phyloP scores from a whole-genome alignment of 2,329 filamentous ascomycete genomes.

The Orbilia brochopaga region DNA sequence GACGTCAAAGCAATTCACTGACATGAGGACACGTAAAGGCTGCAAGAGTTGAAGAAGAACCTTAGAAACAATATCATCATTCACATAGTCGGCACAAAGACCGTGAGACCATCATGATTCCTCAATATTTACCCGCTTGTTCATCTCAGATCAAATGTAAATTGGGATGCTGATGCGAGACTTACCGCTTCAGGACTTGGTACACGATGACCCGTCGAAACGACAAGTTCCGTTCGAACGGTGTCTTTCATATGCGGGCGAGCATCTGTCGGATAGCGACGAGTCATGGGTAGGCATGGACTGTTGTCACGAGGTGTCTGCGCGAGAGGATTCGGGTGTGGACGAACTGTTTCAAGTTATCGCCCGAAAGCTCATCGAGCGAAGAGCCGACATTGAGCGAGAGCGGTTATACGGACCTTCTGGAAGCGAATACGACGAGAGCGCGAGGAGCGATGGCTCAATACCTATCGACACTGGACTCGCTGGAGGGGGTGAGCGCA shows the following conservation, averaged over 20 bases:
- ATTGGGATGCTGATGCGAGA: neutral
- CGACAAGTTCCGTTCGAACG: slow-evolving; percentile 91
- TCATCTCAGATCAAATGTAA: slow-evolving; percentile 2
- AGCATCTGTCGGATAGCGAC: slow-evolving; percentile 60
- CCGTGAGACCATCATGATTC: slow-evolving; percentile 56
- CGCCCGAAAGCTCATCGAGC: slow-evolving; percentile 81
- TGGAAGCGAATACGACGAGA: slow-evolving; percentile 42
- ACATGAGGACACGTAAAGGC: slow-evolving; percentile 50
- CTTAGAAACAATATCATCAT: slow-evolving; percentile 55
- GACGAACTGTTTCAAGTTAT: slow-evolving; percentile 94
- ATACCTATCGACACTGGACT: slow-evolving; percentile 25
- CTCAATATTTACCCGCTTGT: too few species aligned
- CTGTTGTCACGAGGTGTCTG: slow-evolving; percentile 94
- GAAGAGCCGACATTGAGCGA: slow-evolving; percentile 54
- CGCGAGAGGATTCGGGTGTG: slow-evolving; percentile 69
- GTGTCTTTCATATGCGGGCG: slow-evolving; percentile 87
- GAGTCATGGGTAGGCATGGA: slow-evolving; percentile 76
- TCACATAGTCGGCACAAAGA: slow-evolving; percentile 75
- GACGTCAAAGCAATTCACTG: slow-evolving; percentile 29
- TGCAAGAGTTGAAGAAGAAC: slow-evolving; percentile 56
- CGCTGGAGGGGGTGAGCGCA: slow-evolving; percentile 19
- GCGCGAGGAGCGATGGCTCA: slow-evolving; percentile 30
- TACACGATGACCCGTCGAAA: slow-evolving; percentile 77
- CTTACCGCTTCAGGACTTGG: slow-evolving; percentile 71
- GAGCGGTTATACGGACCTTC: slow-evolving; percentile 49